A percentile compares a stretch with the other conserved stretches of the same genome.
Conservation (phyloP, 768 basidiomycete genomes). For the Kwoniella sp. region DNA sequence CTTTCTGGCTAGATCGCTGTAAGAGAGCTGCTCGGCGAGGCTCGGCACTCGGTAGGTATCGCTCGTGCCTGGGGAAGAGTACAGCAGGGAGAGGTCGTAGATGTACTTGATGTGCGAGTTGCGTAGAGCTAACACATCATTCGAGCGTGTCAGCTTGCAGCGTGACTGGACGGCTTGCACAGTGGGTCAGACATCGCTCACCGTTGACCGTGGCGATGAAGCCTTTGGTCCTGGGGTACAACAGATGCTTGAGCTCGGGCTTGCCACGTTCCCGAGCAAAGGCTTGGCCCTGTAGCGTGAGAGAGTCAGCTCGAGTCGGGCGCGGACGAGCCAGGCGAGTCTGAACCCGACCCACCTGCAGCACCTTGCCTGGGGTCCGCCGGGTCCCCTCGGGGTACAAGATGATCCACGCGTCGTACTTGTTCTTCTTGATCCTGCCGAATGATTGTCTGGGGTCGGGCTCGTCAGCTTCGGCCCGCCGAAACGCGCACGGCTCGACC, state of each 20-base stretch:
- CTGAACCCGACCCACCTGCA: conserved; percentile 8
- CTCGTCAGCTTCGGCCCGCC: background rate
- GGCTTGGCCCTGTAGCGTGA: conserved; percentile 21
- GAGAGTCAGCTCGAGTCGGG: background rate
- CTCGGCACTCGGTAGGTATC: conserved; percentile 13
- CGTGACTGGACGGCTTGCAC: background rate
- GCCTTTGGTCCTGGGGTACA: conserved; percentile 35
- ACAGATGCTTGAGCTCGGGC: conserved; percentile 19
- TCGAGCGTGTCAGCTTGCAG: background rate
- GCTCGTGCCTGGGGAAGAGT: conserved; percentile 13
- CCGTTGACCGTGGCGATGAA: conserved; percentile 30
- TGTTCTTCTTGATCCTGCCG: conserved; percentile 21
- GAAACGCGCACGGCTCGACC: background rate
- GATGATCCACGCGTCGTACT: conserved; percentile 32
- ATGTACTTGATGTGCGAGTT: conserved; percentile 33
- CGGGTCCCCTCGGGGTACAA: conserved; percentile 39
- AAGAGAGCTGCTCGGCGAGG: conserved; percentile 18
- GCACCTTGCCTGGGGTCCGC: conserved; percentile 24
- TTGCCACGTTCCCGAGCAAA: conserved; percentile 21
- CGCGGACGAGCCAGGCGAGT: no score
- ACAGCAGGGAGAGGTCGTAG: conserved; percentile 34
- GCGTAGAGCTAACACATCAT: conserved; percentile 16
- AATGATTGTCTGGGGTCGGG: conserved; percentile 23
- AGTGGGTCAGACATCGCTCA: conserved; percentile 3
- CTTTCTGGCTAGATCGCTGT: conserved; percentile 18